phyloP scores from a whole-genome alignment of 176 grass and related monocot genomes.

The Rhipidocladum racemiflorum region DNA sequence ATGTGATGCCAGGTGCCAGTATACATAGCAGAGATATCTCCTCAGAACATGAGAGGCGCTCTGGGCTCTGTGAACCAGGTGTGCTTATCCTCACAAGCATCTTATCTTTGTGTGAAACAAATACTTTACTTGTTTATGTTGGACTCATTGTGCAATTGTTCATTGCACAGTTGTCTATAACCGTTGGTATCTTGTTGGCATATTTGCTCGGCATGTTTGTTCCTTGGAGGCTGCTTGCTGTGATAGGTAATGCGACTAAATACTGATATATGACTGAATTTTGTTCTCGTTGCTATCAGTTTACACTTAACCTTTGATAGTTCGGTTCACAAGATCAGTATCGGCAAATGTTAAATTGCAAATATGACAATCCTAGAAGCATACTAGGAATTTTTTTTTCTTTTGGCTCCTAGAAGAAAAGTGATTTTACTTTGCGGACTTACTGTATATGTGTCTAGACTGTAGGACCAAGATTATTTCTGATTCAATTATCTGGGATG shows the following conservation, averaged over 20 bases:
- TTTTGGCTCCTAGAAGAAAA: neutral
- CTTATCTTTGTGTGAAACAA: conserved; percentile 1
- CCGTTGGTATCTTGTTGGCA: conserved; percentile 79
- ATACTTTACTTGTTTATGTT: neutral
- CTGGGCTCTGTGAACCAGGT: conserved; percentile 94
- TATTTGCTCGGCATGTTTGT: conserved; percentile 96
- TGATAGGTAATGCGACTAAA: conserved; percentile 61
- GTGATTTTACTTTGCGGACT: neutral
- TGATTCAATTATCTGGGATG: conserved; percentile 20
- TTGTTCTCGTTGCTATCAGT: neutral
- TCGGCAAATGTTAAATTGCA: neutral
- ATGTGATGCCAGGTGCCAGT: conserved; percentile 73
- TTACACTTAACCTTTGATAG: neutral
- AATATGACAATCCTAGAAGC: neutral
- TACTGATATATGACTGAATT: neutral
- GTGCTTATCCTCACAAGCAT: neutral
- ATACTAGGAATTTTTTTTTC: neutral
- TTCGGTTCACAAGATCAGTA: neutral
- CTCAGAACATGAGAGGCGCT: conserved; percentile 90
- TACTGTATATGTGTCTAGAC: neutral
- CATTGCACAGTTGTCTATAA: conserved; percentile 60
- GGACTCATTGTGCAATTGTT: conserved; percentile 10
- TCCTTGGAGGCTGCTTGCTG: conserved; percentile 90
- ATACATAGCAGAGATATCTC: conserved; percentile 92
- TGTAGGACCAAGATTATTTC: neutral